Evolutionary conservation across 2,329 filamentous ascomycete species (phyloP).

Genomic region (Geosmithia flava): DNA sequence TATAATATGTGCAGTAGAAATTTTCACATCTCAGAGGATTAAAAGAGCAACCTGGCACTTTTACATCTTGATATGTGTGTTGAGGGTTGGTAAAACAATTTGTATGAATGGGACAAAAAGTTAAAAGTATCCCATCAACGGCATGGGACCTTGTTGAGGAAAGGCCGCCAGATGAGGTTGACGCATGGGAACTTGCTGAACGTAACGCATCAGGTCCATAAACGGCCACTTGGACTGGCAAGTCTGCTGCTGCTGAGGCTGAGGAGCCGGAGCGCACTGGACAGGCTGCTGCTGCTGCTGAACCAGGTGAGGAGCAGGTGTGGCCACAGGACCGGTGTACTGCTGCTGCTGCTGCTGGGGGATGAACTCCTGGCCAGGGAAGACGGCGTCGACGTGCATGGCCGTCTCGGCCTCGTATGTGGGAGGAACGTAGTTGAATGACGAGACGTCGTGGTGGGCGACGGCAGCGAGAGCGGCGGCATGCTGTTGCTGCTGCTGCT

Average conservation of each 20-base stretch:
- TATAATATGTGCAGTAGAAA: neutral
- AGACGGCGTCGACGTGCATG: slow-evolving; percentile 23
- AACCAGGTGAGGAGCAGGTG: slow-evolving; percentile 9
- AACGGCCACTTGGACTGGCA: slow-evolving; percentile 35
- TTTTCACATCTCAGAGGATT: neutral
- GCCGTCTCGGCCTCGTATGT: slow-evolving; percentile 34
- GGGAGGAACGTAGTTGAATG: slow-evolving; percentile 26
- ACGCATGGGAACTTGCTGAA: slow-evolving; percentile 32
- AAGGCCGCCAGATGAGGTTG: slow-evolving; percentile 34
- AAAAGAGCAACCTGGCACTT: neutral
- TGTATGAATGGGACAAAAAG: too few species aligned
- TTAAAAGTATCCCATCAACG: too few species aligned
- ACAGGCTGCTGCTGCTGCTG: slow-evolving; percentile 11
- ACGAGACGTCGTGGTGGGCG: slow-evolving; percentile 3
- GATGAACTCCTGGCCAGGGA: slow-evolving; percentile 31
- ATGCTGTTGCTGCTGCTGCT: slow-evolving; percentile 4
- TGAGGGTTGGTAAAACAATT: neutral
- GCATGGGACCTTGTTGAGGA: slow-evolving; percentile 37
- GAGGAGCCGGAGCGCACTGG: neutral
- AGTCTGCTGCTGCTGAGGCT: slow-evolving; percentile 7
- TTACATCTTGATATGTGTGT: neutral
- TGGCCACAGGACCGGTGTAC: slow-evolving; percentile 25
- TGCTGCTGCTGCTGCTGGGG: slow-evolving; percentile 17
- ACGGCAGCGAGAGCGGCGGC: neutral
- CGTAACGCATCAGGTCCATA: slow-evolving; percentile 40